Evolutionary conservation across 306 rosid genomes (phyloP).

Genomic region (Rosa chinensis): DNA sequence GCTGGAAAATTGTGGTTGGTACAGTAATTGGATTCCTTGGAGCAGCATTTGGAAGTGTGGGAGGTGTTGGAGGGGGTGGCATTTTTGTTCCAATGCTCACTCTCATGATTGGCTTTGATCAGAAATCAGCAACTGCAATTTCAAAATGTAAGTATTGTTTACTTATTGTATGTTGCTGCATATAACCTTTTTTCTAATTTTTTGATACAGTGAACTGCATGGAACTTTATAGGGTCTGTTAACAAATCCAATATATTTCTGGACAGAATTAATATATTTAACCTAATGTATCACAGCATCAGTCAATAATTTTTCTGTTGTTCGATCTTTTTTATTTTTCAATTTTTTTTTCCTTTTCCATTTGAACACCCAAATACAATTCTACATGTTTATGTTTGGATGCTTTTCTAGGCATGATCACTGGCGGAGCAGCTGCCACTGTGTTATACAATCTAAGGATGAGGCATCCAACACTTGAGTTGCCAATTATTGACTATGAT

Average conservation of each 20-base stretch:
- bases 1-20: slow-evolving; percentile 59
- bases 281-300: not conserved
- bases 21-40: slow-evolving; percentile 60
- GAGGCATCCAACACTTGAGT: slow-evolving; percentile 58
- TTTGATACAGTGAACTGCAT: not conserved
- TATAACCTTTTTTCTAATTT: not conserved
- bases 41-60: slow-evolving; percentile 79
- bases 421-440: slow-evolving; percentile 61
- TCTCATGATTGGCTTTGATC: slow-evolving; percentile 65
- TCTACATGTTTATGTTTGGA: not conserved
- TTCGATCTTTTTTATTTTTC: not conserved
- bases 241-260: not conserved
- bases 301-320: not conserved
- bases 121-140: slow-evolving; percentile 62
- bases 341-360: not conserved
- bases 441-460: slow-evolving; percentile 63
- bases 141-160: slow-evolving; percentile 51
- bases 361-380: not conserved
- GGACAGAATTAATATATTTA: not conserved
- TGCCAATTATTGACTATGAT: slow-evolving; percentile 73
- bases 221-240: not conserved
- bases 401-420: slow-evolving; percentile 58
- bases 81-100: slow-evolving; percentile 78
- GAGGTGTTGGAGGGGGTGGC: slow-evolving; percentile 89
- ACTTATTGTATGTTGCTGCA: not conserved